Evolutionary conservation across 192 early-diverging fungal species (phyloP).

Genomic region (Gaertneriomyces semiglobifer): DNA sequence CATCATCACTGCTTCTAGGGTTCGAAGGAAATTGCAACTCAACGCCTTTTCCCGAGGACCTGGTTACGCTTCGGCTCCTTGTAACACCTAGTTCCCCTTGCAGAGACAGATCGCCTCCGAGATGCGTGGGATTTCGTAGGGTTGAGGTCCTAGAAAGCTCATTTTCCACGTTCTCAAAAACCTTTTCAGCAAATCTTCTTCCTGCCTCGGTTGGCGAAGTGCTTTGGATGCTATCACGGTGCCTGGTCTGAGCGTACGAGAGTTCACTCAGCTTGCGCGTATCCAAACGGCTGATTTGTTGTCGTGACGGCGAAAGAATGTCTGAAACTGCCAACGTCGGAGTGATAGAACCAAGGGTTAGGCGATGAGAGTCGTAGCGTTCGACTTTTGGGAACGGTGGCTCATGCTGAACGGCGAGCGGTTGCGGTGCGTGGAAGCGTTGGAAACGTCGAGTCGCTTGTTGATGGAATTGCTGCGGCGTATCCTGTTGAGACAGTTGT

Average conservation of each 20-base stretch:
- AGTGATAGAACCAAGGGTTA: slow-evolving; percentile 21
- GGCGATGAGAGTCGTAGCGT: slow-evolving; percentile 10
- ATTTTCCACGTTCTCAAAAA: slow-evolving; percentile 13
- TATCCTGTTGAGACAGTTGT: neutral
- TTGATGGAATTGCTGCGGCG: neutral
- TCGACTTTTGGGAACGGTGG: neutral
- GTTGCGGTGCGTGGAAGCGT: too few relatives aligned
- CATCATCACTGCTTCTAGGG: too few relatives aligned
- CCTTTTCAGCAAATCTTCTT: slow-evolving; percentile 18
- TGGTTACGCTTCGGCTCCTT: neutral
- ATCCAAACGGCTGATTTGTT: slow-evolving; percentile 4
- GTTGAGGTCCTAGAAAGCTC: neutral
- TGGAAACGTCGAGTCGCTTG: neutral
- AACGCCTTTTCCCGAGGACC: neutral
- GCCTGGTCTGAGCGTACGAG: neutral
- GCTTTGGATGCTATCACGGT: too few relatives aligned
- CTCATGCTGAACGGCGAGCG: too few relatives aligned
- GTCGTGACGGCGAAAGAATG: neutral
- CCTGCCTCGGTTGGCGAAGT: slow-evolving; percentile 13
- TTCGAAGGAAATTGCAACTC: neutral
- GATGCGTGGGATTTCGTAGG: neutral
- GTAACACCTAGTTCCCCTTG: neutral
- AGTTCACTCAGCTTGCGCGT: neutral
- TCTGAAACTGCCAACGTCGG: slow-evolving; percentile 15
- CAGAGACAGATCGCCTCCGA: neutral